Percentiles rank a stretch among this genome's conserved stretches.
Conservation (phyloP, 2,329 filamentous ascomycete genomes). For the Hymenoscyphus infarciens region DNA sequence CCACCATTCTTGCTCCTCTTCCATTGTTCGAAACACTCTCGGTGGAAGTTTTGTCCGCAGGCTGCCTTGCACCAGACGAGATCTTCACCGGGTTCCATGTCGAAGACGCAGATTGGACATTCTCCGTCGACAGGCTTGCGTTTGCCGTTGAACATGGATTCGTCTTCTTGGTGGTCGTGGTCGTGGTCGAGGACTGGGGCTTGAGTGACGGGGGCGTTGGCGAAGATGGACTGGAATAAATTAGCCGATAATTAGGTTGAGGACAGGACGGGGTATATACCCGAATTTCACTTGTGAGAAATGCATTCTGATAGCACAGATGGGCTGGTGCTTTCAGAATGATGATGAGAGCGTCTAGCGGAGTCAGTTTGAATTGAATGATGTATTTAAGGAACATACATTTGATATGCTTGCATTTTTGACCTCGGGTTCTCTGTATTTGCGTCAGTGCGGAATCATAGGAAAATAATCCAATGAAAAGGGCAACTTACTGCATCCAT, state of each 20-base stretch:
- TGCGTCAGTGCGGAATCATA: slow-evolving; percentile 1
- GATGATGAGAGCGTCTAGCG: slow-evolving; percentile 22
- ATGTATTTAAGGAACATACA: slow-evolving; percentile 9
- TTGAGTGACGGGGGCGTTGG: slow-evolving; percentile 20
- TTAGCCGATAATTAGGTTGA: background rate
- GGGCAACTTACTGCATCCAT: slow-evolving; percentile 23
- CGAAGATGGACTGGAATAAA: slow-evolving; percentile 16
- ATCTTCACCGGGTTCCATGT: slow-evolving; percentile 36
- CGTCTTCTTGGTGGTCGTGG: slow-evolving; percentile 12
- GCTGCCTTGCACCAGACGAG: slow-evolving; percentile 55
- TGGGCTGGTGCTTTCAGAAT: slow-evolving; percentile 23
- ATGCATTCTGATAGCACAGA: slow-evolving; percentile 22
- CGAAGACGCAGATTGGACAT: slow-evolving; percentile 24
- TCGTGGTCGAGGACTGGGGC: slow-evolving; percentile 12
- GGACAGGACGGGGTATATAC: background rate
- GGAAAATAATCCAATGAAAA: too few relatives aligned
- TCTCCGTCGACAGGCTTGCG: slow-evolving; percentile 25
- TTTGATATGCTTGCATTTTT: slow-evolving; percentile 26
- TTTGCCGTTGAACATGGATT: slow-evolving; percentile 16
- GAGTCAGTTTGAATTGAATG: background rate
- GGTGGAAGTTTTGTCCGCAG: slow-evolving; percentile 55
- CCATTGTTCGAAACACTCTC: slow-evolving; percentile 52
- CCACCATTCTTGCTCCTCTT: slow-evolving; percentile 42
- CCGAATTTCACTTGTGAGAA: slow-evolving; percentile 19
- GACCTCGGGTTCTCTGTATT: slow-evolving; percentile 18